phyloP scores from a whole-genome alignment of 106 monocot species.

The Dactylorhiza incarnata region DNA sequence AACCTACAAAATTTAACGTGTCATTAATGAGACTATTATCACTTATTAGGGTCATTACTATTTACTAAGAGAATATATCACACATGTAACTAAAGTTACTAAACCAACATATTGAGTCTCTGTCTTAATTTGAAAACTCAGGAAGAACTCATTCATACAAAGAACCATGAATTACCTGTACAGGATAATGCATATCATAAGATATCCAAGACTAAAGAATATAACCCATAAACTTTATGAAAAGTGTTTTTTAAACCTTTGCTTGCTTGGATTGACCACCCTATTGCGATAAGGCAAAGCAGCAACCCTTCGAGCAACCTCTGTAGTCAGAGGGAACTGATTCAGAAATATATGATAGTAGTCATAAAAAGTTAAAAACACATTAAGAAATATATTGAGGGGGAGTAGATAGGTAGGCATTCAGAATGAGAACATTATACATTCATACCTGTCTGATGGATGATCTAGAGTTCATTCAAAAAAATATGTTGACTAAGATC shows the following conservation, averaged over 20 bases:
- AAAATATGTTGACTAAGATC: too few relatives aligned
- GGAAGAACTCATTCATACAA: not conserved
- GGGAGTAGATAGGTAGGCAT: not conserved
- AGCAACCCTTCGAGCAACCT: slow-evolving; percentile 48
- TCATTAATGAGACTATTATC: too few relatives aligned
- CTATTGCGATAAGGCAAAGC: slow-evolving; percentile 34
- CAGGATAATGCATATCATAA: not conserved
- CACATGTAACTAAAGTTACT: too few relatives aligned
- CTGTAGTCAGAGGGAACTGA: slow-evolving; percentile 47
- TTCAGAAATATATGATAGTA: slow-evolving; percentile 50
- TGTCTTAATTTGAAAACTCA: too few relatives aligned
- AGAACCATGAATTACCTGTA: too few relatives aligned
- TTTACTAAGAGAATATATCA: too few relatives aligned
- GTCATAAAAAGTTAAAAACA: not conserved
- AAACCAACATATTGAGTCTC: too few relatives aligned
- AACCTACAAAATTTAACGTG: too few relatives aligned
- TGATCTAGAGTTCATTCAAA: slow-evolving; percentile 73
- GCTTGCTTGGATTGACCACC: slow-evolving; percentile 34
- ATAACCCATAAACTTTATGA: not conserved
- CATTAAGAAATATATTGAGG: not conserved
- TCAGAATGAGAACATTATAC: too few relatives aligned
- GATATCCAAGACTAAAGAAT: not conserved
- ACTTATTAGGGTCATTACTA: too few relatives aligned
- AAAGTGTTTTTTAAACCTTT: slow-evolving; percentile 27
- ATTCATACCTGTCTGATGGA: slow-evolving; percentile 74